Evolutionary conservation across 2,329 filamentous ascomycete genomes (phyloP), one percentile per base, ranked within the genome.

Genomic region (Aspergillus thermomutatus): DNA sequence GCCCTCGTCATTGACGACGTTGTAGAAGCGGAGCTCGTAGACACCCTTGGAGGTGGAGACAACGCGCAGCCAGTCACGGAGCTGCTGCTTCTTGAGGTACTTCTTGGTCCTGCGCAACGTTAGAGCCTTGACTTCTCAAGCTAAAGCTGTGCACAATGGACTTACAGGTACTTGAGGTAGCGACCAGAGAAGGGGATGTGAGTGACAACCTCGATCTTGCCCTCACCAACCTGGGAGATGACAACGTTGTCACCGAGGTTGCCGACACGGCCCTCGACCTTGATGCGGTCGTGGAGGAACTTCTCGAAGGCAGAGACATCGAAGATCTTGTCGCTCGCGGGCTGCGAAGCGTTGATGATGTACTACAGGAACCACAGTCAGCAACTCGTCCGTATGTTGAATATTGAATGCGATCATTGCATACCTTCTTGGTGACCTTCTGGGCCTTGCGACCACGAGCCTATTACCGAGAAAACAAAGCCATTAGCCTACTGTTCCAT

Each of bases 81-180:
- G 91, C 87, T 97, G 93, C 86, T 97, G 91, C 91, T 99, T 99
- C 92, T 99, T 99, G 82, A 99, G 89, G 89, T 96, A 99, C 87
- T 99, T 99, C 91, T 99, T 99, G 80, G 94, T 99, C 79, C 91
- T 96, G 68, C 46, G 34, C 23, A 4, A 45, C 1, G 31, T 55
- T 31, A 56, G 56, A 17, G 1, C 5, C 2, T 7, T 7, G 31
- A 7, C 2, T 17, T 37, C 3, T 17, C 31, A 17, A 7, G 31
- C 14, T 37, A 37, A 17, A 17, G 31, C 14, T 7, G 31, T 21
- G 7, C n/a, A 5, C 9, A 14, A 19, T 31, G 48, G 57, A 84
- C 91, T 69, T 84, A 96, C 91, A 99, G 84, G 87, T 99, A 99
- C 90, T 99, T 99, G 80, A 99, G 86, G 87, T 99, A 99, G 78